A percentile compares a stretch with the other conserved stretches of the same genome.
These are phyloP conservation scores for Colletotrichum echinochloae DNA, from an alignment of 2,329 filamentous ascomycete genomes.

Conservation along the genomic window DNA sequence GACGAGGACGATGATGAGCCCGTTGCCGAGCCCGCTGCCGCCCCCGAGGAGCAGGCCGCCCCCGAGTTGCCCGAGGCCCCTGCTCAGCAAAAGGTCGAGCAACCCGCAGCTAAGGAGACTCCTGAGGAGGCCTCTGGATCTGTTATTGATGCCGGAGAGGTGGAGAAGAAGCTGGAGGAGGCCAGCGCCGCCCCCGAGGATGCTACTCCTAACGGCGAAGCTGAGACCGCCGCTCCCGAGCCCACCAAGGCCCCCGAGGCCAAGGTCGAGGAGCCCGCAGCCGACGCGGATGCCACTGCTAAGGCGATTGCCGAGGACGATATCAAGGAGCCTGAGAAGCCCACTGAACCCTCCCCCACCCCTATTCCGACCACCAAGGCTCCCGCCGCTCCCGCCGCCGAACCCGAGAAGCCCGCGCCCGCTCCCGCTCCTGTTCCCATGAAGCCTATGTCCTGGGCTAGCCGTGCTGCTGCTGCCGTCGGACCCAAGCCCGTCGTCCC, in stretches of 20 bases:
- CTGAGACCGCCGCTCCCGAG: constrained; percentile 50
- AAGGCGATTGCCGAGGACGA: constrained; percentile 68
- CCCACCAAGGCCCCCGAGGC: constrained; percentile 49
- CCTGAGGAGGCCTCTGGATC: constrained; percentile 41
- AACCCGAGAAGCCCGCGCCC: constrained; percentile 53
- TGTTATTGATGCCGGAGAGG: constrained; percentile 61
- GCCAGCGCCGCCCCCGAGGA: constrained; percentile 55
- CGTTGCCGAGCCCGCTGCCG: constrained; percentile 54
- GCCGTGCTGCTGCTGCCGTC: constrained; percentile 70
- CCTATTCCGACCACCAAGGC: constrained; percentile 58
- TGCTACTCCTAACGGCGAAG: constrained; percentile 49
- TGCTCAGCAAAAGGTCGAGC: constrained; percentile 50
- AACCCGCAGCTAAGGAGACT: constrained; percentile 47
- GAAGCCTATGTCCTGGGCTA: constrained; percentile 82
- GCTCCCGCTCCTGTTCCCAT: constrained; percentile 65
- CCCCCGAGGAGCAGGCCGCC: constrained; percentile 50
- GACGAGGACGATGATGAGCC: constrained; percentile 83
- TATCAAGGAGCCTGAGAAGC: constrained; percentile 71
- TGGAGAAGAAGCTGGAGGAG: constrained; percentile 84
- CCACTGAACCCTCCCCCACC: constrained; percentile 71
- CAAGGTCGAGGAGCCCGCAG: constrained; percentile 46
- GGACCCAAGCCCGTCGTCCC: constrained; percentile 65
- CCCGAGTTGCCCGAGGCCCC: constrained; percentile 57
- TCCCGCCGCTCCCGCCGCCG: constrained; percentile 61
- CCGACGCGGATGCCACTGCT: constrained; percentile 63